A percentile compares a stretch with the other conserved stretches of the same genome.
Conservation (phyloP, 768 basidiomycete genomes). For the Auricularia heimuer region DNA sequence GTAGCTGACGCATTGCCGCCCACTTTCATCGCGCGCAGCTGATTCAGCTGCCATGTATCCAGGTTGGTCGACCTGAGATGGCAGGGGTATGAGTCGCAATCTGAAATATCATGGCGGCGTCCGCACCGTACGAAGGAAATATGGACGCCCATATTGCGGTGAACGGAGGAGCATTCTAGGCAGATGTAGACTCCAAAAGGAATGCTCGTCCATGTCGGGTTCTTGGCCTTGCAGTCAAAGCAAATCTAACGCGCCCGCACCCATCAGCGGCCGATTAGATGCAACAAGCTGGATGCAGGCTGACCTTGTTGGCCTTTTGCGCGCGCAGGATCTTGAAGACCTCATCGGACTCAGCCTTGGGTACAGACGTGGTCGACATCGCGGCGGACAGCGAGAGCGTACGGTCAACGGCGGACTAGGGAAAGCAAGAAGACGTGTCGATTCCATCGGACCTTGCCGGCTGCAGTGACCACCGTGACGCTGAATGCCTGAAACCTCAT, state of each 20-base stretch:
- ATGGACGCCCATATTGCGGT: constrained; percentile 96
- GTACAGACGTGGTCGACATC: not conserved
- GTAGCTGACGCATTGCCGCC: constrained; percentile 82
- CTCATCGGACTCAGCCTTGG: constrained; percentile 76
- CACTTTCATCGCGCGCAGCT: constrained; percentile 93
- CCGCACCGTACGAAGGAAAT: constrained; percentile 91
- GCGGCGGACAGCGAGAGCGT: not conserved
- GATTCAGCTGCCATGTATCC: constrained; percentile 84
- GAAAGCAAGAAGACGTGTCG: not conserved
- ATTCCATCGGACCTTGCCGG: not conserved
- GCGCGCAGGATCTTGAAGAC: constrained; percentile 72
- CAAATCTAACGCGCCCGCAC: constrained; percentile 44
- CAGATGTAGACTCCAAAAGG: constrained; percentile 97
- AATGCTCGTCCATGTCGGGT: constrained; percentile 96
- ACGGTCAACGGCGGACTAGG: not conserved
- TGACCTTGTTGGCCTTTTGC: constrained; percentile 84
- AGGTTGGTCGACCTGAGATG: constrained; percentile 80
- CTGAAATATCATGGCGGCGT: not conserved
- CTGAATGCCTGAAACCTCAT: too few species aligned
- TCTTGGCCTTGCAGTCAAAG: constrained; percentile 91
- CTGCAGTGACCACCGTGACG: too few species aligned
- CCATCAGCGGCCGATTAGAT: constrained; percentile 1
- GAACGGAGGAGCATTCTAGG: constrained; percentile 89
- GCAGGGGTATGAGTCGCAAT: constrained; percentile 2
- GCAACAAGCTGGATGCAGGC: constrained; percentile 9